Evolutionary conservation across 169 alveolate genomes (phyloP), one percentile per base, ranked within the genome.

Genomic region (Cardiosporidium cionae): DNA sequence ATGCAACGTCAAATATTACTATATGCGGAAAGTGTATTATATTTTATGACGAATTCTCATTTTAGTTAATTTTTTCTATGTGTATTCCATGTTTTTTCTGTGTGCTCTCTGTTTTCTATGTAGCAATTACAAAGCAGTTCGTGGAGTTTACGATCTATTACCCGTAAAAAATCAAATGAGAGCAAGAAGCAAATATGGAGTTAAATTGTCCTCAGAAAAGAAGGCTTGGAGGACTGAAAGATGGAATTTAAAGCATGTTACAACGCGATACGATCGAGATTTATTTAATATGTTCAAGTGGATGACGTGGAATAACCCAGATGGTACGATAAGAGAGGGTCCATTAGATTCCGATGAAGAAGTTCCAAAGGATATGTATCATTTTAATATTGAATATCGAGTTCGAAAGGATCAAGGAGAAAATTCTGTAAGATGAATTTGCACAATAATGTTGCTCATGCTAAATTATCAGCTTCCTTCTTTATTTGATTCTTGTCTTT

Each of bases 71-170:
- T 16, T 44, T 44, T 44, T 16, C n/a, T 44, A 44, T 44, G 16
- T 16, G 27, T 44, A 16, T 44, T 44, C 58, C 27, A 16, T 44
- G n/a, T 16, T n/a, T 16, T 16, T 44, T 44, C 16, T 44, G 16
- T 44, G 58, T 16, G 25, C 76, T 66, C 52, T 31, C 16, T n/a
- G 16, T 63, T 16, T n/a, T 63, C 22, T 63, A 9, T 9, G 69
- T 37, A 33, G 64, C 70, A 65, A 65, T 78, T 89, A 89, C 84
- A 87, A 86, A 80, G 92, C 87, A 6, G 82, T 89, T 2, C 72
- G 94, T 32, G 93, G 94, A 62, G 89, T 84, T 69, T 89, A 76
- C 33, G 94, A 89, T 37, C 74, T 86, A 54, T 76, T 88, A 32
- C 94, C 94, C 0, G 94, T 89, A 31, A 89, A 89, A 70, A 88